Evolutionary conservation across 768 basidiomycete genomes (phyloP).

Genomic region (Mycena galopus): DNA sequence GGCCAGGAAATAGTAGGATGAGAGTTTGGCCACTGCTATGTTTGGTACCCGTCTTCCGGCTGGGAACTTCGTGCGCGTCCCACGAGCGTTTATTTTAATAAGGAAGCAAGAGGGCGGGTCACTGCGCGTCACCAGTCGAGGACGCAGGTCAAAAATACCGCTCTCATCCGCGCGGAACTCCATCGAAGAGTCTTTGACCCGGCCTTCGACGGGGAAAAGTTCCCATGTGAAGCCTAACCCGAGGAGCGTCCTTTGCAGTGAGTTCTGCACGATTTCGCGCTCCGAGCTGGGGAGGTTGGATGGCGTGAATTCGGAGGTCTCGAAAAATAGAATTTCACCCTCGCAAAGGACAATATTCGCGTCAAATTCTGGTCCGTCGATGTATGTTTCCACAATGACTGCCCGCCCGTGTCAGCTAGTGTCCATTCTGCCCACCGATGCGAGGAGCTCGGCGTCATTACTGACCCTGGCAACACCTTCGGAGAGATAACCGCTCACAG

Average conservation of each 20-base stretch:
- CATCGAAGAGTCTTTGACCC: constrained; percentile 30
- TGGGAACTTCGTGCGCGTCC: too few species aligned
- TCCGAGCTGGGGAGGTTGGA: constrained; percentile 12
- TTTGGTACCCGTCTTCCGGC: too few species aligned
- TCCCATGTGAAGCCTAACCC: constrained; percentile 27
- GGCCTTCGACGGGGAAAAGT: constrained; percentile 29
- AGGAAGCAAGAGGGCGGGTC: constrained; percentile 23
- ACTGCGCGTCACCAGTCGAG: not conserved
- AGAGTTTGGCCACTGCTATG: too few species aligned
- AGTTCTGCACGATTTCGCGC: constrained; percentile 15
- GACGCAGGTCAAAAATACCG: constrained; percentile 21
- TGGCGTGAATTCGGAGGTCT: constrained; percentile 32
- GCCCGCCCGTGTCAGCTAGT: constrained; percentile 21
- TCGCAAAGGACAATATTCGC: constrained; percentile 27
- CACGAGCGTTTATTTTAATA: constrained; percentile 29
- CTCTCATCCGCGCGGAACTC: constrained; percentile 23
- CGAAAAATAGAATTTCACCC: constrained; percentile 28
- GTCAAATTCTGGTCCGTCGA: constrained; percentile 31
- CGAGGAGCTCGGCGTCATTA: constrained; percentile 23
- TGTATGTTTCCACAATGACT: constrained; percentile 29
- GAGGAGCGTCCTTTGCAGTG: constrained; percentile 21
- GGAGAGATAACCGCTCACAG: constrained; percentile 28
- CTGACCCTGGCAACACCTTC: constrained; percentile 26
- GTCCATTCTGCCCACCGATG: constrained; percentile 26
- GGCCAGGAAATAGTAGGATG: too few species aligned